phyloP scores from a whole-genome alignment of 768 basidiomycete species.

The Podaxis mareebaensis region DNA sequence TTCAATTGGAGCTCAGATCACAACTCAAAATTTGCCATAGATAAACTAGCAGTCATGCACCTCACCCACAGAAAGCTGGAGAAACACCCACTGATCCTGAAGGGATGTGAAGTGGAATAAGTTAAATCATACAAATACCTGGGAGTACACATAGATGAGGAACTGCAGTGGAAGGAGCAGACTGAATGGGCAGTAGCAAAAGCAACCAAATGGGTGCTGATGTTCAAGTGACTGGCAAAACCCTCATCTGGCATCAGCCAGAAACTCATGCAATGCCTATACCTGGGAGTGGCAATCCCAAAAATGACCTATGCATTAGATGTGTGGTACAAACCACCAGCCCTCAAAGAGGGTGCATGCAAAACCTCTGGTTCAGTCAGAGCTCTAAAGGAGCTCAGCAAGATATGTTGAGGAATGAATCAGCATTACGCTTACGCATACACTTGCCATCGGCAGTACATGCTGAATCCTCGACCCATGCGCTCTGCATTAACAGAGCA shows the following conservation, averaged over 20 bases:
- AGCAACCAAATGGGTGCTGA: constrained; percentile 18
- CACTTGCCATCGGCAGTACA: too few relatives aligned
- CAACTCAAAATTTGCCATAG: constrained; percentile 31
- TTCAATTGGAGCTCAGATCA: constrained; percentile 28
- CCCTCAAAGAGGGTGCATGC: neutral
- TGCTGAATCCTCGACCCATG: too few relatives aligned
- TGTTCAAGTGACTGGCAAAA: constrained; percentile 19
- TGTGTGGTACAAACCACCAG: constrained; percentile 24
- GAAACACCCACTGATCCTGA: constrained; percentile 11
- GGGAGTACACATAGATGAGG: constrained; percentile 25
- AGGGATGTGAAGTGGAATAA: constrained; percentile 17
- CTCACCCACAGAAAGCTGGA: constrained; percentile 4
- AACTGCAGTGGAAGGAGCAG: constrained; percentile 21
- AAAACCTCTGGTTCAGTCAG: constrained; percentile 16
- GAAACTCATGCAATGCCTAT: constrained; percentile 24
- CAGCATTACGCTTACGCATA: too few relatives aligned
- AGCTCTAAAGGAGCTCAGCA: constrained; percentile 17
- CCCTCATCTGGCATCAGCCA: constrained; percentile 18
- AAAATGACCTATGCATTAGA: constrained; percentile 27
- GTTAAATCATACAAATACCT: constrained; percentile 26
- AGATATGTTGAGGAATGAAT: too few relatives aligned
- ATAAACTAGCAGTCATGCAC: constrained; percentile 31
- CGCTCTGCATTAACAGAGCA: too few relatives aligned
- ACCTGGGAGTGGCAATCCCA: constrained; percentile 25
- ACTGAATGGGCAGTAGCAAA: constrained; percentile 11